These are phyloP conservation scores for Neofusicoccum laricinum DNA, from an alignment of 2,329 filamentous ascomycete species.

Conservation along the genomic window DNA sequence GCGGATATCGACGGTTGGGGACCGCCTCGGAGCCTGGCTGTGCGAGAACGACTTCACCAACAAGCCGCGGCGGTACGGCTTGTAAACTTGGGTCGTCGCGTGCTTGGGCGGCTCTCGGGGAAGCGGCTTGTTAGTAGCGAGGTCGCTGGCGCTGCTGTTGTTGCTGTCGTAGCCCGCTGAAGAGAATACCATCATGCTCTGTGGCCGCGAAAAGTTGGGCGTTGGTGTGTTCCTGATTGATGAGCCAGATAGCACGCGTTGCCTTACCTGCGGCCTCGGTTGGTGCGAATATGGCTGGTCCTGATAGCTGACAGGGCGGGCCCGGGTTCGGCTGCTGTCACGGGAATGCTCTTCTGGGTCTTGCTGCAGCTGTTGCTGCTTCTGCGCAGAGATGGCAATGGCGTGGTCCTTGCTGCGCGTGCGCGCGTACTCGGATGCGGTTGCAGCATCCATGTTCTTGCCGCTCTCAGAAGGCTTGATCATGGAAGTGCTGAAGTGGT, in stretches of 20 bases:
- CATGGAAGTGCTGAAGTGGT: slow-evolving; percentile 31
- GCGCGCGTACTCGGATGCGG: slow-evolving; percentile 34
- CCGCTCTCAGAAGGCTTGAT: slow-evolving; percentile 24
- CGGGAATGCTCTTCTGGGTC: neutral
- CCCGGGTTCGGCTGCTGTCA: neutral
- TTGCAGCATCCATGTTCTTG: slow-evolving; percentile 33
- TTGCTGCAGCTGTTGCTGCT: neutral
- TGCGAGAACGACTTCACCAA: neutral
- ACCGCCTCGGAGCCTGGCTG: neutral
- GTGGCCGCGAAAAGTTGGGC: slow-evolving; percentile 8
- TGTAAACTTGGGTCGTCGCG: neutral
- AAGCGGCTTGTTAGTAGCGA: neutral
- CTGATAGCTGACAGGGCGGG: neutral
- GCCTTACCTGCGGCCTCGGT: too few species aligned
- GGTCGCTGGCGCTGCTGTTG: neutral
- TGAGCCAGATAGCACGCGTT: too few species aligned
- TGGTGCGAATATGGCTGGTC: neutral
- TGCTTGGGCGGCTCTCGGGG: neutral
- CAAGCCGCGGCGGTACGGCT: neutral
- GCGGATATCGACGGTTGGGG: neutral
- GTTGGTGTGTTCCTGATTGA: neutral
- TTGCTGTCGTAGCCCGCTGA: neutral
- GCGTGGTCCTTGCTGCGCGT: slow-evolving; percentile 34
- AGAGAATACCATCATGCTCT: neutral
- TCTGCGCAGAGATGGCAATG: neutral